phyloP scores from a whole-genome alignment of 2,329 filamentous ascomycete species.

The Lecanicillium sp. region DNA sequence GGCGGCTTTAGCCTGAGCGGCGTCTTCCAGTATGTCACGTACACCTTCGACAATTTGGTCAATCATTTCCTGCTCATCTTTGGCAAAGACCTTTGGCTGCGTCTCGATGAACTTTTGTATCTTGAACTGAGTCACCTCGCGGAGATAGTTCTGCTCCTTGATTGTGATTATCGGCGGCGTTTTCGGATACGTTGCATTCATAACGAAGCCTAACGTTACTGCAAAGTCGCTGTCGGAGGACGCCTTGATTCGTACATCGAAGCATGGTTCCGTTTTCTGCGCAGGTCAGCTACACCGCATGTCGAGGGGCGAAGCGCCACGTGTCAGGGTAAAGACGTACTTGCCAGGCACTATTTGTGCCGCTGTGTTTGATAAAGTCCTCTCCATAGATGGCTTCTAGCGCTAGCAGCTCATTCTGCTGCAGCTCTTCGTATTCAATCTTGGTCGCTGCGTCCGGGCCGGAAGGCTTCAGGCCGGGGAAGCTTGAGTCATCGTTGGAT shows the following conservation, averaged over 20 bases:
- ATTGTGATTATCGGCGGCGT: slow-evolving; percentile 66
- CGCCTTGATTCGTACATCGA: slow-evolving; percentile 72
- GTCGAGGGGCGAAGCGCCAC: slow-evolving; percentile 9
- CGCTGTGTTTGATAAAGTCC: slow-evolving; percentile 71
- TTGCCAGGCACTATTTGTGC: slow-evolving; percentile 75
- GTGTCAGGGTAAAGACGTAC: slow-evolving; percentile 39
- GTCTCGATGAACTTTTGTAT: slow-evolving; percentile 57
- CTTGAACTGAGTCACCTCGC: slow-evolving; percentile 63
- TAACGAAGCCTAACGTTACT: slow-evolving; percentile 65
- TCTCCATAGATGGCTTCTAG: slow-evolving; percentile 84
- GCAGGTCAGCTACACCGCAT: slow-evolving; percentile 13
- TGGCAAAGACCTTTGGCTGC: slow-evolving; percentile 45
- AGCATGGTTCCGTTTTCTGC: slow-evolving; percentile 72
- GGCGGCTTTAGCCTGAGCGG: slow-evolving; percentile 67
- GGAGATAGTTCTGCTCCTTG: slow-evolving; percentile 56
- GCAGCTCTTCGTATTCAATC: slow-evolving; percentile 71
- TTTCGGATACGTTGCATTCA: slow-evolving; percentile 89
- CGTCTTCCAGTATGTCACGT: slow-evolving; percentile 75
- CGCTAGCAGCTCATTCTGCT: slow-evolving; percentile 80
- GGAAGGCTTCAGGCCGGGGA: slow-evolving; percentile 41
- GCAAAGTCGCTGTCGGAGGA: slow-evolving; percentile 64
- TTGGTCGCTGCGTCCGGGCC: slow-evolving; percentile 34
- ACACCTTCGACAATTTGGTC: slow-evolving; percentile 61
- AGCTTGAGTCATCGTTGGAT: slow-evolving; percentile 40
- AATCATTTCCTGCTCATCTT: slow-evolving; percentile 50